These are phyloP conservation scores for Leucogyrophana mollusca DNA, from an alignment of 768 basidiomycete species.

Conservation along the genomic window DNA sequence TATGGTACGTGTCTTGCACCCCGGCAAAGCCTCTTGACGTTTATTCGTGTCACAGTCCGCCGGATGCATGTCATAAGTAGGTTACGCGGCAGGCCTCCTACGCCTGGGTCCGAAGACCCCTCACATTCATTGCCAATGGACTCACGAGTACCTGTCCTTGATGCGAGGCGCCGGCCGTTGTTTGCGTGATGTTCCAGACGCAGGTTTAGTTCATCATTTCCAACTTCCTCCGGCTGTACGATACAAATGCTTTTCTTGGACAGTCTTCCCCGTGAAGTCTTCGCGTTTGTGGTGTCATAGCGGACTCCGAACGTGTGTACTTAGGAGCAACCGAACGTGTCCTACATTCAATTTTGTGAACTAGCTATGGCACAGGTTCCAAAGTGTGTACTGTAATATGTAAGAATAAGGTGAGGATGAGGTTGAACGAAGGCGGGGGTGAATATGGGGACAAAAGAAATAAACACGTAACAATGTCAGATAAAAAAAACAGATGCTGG, in stretches of 20 bases:
- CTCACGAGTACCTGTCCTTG: neutral
- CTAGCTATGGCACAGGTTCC: conserved; percentile 12
- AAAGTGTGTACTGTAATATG: conserved; percentile 24
- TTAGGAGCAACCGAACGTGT: neutral
- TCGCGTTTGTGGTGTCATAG: conserved; percentile 5
- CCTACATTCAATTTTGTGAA: conserved; percentile 11
- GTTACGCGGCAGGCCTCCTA: conserved; percentile 54
- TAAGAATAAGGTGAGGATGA: conserved; percentile 17
- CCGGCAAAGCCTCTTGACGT: conserved; percentile 1
- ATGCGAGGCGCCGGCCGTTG: conserved; percentile 1
- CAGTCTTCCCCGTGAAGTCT: neutral
- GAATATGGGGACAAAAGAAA: conserved; percentile 10
- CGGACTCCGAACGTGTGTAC: conserved; percentile 1
- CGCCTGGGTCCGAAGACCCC: conserved; percentile 44
- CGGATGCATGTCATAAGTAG: conserved; percentile 60
- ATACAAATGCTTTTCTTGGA: neutral
- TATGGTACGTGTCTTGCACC: conserved; percentile 48
- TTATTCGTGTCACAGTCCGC: conserved; percentile 40
- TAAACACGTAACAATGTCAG: conserved; percentile 16
- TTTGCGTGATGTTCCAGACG: neutral
- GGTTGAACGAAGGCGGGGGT: conserved; percentile 10
- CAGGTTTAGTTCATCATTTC: too few species aligned
- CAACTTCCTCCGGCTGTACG: too few species aligned
- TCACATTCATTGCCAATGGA: conserved; percentile 2
- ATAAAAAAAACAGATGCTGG: conserved; percentile 24